phyloP scores from a whole-genome alignment of 257 asterid genomes.

The Scutellaria minor region DNA sequence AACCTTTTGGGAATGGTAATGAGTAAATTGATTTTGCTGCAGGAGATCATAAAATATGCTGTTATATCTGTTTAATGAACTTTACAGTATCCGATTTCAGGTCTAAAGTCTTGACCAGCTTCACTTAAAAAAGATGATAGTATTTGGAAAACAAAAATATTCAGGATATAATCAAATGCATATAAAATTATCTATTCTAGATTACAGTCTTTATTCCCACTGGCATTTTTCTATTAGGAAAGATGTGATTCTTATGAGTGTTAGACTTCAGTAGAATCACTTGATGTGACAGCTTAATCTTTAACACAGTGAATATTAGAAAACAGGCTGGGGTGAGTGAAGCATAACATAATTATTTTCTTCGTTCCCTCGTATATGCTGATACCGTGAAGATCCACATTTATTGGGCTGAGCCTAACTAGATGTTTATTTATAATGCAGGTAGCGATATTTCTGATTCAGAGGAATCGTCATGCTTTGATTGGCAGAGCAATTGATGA shows the following conservation, averaged over 20 bases:
- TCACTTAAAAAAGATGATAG: not conserved
- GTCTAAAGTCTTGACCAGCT: conserved; percentile 6
- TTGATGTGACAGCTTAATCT: not conserved
- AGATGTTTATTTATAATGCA: conserved; percentile 42
- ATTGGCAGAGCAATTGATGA: conserved; percentile 97
- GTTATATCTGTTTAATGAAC: not conserved
- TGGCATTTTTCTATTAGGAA: not conserved
- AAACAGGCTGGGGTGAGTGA: not conserved
- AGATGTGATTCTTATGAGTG: not conserved
- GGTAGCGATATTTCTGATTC: conserved; percentile 96
- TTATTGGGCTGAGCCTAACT: conserved; percentile 33
- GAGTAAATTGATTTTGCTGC: conserved; percentile 24
- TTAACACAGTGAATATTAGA: conserved; percentile 6
- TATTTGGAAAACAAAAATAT: conserved; percentile 16
- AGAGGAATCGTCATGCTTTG: conserved; percentile 96
- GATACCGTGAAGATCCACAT: not conserved
- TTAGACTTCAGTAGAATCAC: not conserved
- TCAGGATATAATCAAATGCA: not conserved
- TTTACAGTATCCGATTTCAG: conserved; percentile 4
- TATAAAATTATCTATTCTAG: not conserved
- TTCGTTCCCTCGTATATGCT: not conserved
- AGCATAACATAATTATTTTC: not conserved
- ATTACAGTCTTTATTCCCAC: not conserved
- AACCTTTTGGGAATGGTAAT: conserved; percentile 95
- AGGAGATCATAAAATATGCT: conserved; percentile 3